phyloP scores from a whole-genome alignment of 2,329 filamentous ascomycete species.

The Nakataea oryzae region DNA sequence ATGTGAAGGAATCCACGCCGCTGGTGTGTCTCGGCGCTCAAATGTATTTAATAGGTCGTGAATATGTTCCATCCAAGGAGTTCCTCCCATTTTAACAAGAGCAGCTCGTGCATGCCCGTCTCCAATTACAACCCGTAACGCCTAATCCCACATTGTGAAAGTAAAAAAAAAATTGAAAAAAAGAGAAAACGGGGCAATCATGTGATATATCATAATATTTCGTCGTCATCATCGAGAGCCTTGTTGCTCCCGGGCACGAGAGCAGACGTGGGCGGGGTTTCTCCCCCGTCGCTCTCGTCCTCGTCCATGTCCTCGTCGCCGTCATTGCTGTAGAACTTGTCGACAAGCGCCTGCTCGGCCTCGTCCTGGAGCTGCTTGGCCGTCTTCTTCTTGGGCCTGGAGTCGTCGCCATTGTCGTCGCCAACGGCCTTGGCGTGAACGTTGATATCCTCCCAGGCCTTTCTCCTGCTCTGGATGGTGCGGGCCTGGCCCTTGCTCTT shows the following conservation, averaged over 20 bases:
- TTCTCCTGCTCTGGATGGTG: slow-evolving; percentile 35
- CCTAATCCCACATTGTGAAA: not conserved
- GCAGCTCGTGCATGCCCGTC: not conserved
- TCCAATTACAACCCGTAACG: not conserved
- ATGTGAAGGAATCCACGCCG: no score
- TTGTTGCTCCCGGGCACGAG: not conserved
- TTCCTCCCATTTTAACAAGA: not conserved
- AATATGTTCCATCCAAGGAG: not conserved
- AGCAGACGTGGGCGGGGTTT: not conserved
- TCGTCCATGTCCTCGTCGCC: slow-evolving; percentile 11
- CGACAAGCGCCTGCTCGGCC: slow-evolving; percentile 2
- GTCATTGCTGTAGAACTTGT: slow-evolving; percentile 5
- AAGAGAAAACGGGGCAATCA: not conserved
- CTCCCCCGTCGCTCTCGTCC: slow-evolving; percentile 8
- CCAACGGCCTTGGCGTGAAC: slow-evolving; percentile 1
- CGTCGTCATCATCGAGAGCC: slow-evolving; percentile 7
- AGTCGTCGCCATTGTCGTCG: not conserved
- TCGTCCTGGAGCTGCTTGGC: slow-evolving; percentile 5
- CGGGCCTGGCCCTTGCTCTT: slow-evolving; percentile 40
- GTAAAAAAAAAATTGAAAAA: slow-evolving; percentile 10
- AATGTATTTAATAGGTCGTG: not conserved
- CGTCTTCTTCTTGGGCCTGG: slow-evolving; percentile 4
- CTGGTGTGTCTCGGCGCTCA: not conserved
- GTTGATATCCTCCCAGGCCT: slow-evolving; percentile 51
- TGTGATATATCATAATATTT: slow-evolving; percentile 9